Percentiles rank a stretch among this genome's conserved stretches.
Evolutionary conservation across 441 rosid genomes (phyloP).

Genomic region (Syzygium malaccense): DNA sequence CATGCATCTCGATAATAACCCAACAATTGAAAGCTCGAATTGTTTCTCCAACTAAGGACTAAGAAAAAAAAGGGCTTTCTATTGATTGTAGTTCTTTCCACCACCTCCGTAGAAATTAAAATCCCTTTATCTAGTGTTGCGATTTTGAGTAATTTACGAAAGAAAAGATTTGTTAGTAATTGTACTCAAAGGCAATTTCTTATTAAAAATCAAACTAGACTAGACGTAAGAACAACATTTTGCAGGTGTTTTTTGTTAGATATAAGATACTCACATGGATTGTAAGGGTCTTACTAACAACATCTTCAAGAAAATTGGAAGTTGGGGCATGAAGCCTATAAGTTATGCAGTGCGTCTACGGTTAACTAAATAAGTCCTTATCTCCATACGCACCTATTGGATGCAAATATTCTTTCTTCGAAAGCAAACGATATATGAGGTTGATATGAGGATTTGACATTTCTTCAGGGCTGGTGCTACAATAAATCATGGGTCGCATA

Average conservation of each 20-base stretch:
- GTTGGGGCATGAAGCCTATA: too few relatives aligned
- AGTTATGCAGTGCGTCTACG: too few relatives aligned
- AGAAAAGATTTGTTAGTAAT: neutral
- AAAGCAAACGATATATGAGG: too few relatives aligned
- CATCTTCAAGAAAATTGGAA: too few relatives aligned
- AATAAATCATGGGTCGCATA: too few relatives aligned
- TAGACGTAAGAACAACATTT: neutral
- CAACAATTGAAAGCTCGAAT: neutral
- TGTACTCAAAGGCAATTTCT: neutral
- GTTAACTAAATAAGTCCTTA: too few relatives aligned
- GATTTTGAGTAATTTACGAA: neutral
- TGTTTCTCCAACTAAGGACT: neutral
- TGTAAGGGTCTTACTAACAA: too few relatives aligned
- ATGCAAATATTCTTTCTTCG: too few relatives aligned
- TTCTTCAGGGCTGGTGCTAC: too few relatives aligned
- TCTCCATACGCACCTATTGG: too few relatives aligned
- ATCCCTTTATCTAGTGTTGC: neutral
- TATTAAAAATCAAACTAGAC: neutral
- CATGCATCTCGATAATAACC: too few relatives aligned
- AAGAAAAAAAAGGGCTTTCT: neutral
- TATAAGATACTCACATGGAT: neutral
- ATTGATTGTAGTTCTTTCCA: neutral
- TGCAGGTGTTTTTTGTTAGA: neutral
- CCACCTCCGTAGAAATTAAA: neutral
- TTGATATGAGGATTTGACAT: too few relatives aligned